phyloP scores from a whole-genome alignment of 495 filamentous ascomycete species.

The Penicillium parvum region DNA sequence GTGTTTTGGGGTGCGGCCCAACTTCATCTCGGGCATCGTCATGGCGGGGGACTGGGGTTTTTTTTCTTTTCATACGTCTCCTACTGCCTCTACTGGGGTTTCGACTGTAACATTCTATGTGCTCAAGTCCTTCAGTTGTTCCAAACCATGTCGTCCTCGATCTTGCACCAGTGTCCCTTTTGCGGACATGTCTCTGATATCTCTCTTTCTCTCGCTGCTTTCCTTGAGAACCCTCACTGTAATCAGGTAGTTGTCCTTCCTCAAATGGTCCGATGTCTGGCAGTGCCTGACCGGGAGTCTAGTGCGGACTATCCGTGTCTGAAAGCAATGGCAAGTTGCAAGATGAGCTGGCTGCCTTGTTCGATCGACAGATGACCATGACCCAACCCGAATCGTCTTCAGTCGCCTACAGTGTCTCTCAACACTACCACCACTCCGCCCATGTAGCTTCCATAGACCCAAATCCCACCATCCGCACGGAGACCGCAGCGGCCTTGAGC shows the following conservation, averaged over 20 bases:
- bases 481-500: neutral
- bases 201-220: constrained; percentile 27
- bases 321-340: constrained; percentile 48
- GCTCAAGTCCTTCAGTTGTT: no score
- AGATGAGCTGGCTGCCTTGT: constrained; percentile 65
- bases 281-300: constrained; percentile 14
- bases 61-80: constrained; percentile 6
- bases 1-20: constrained; percentile 13
- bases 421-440: constrained; percentile 72
- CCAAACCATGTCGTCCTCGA: constrained; percentile 33
- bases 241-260: constrained; percentile 32
- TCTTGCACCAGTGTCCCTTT: constrained; percentile 34
- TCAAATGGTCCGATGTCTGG: neutral
- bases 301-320: constrained; percentile 38
- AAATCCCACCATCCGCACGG: neutral
- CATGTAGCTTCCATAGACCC: constrained; percentile 37
- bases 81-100: no score
- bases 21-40: constrained; percentile 4
- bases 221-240: constrained; percentile 33
- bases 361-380: constrained; percentile 57
- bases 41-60: constrained; percentile 4
- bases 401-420: constrained; percentile 63
- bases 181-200: constrained; percentile 37
- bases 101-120: no score
- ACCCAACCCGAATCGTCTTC: constrained; percentile 20